Evolutionary conservation across 139 green algal species (phyloP).

Genomic region (Coelastrella sp.): DNA sequence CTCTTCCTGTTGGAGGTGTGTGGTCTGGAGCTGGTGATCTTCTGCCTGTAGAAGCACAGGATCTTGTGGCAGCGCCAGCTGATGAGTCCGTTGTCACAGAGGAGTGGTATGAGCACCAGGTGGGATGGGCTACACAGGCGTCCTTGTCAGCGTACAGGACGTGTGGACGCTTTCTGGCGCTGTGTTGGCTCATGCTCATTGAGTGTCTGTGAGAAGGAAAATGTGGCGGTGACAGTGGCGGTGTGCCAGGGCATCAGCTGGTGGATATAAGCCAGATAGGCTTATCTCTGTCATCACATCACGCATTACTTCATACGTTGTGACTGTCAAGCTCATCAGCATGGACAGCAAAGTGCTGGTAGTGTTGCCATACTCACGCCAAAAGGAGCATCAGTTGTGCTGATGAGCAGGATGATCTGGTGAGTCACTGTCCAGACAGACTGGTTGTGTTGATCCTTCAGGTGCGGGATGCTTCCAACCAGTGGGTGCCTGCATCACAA

Average conservation of each 20-base stretch:
- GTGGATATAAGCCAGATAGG: too few relatives aligned
- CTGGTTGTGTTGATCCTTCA: slow-evolving; percentile 37
- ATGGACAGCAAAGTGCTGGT: too few relatives aligned
- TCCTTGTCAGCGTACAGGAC: too few relatives aligned
- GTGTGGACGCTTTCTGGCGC: too few relatives aligned
- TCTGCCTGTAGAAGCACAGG: slow-evolving; percentile 37
- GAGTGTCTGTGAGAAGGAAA: too few relatives aligned
- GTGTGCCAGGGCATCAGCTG: too few relatives aligned
- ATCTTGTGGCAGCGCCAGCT: slow-evolving; percentile 1
- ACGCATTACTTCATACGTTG: too few relatives aligned
- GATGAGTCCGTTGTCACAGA: slow-evolving; percentile 36
- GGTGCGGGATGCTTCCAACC: slow-evolving; percentile 44
- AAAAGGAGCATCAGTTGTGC: background rate
- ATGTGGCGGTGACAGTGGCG: too few relatives aligned
- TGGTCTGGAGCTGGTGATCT: slow-evolving; percentile 11
- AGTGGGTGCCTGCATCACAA: slow-evolving; percentile 3
- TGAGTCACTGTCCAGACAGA: background rate
- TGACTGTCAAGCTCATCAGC: too few relatives aligned
- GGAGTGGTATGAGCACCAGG: slow-evolving; percentile 71
- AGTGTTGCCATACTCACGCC: background rate
- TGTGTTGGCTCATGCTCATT: too few relatives aligned
- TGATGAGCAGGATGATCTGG: too few relatives aligned
- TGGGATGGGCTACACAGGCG: background rate
- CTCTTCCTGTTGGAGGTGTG: background rate
- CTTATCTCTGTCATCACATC: too few relatives aligned